Percentiles rank a stretch among this genome's conserved stretches.
Conservation (phyloP, 2,329 filamentous ascomycete genomes). For the Grosmannia serpens region DNA sequence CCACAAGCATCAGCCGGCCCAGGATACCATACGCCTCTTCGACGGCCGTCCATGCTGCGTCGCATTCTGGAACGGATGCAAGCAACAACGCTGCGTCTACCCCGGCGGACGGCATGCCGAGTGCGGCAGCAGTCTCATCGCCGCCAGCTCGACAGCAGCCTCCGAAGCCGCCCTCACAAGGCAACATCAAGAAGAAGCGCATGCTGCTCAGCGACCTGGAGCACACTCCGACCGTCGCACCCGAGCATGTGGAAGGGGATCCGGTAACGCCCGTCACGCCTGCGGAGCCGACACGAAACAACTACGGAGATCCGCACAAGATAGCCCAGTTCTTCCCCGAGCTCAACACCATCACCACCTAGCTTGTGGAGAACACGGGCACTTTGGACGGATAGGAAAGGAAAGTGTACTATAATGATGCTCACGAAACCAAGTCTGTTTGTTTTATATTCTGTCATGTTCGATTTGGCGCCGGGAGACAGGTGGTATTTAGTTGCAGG, state of each 20-base stretch:
- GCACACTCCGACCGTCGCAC: slow-evolving; percentile 1
- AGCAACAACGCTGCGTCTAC: not conserved
- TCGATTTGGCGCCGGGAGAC: not conserved
- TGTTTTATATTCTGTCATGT: not conserved
- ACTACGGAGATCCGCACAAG: slow-evolving; percentile 26
- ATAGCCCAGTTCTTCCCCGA: slow-evolving; percentile 27
- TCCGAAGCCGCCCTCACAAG: slow-evolving; percentile 18
- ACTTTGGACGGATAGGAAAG: not conserved
- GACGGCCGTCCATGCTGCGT: not conserved
- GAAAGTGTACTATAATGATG: not conserved
- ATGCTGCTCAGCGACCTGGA: slow-evolving; percentile 20
- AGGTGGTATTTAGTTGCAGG: not conserved
- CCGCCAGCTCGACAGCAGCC: slow-evolving; percentile 8
- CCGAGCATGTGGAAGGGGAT: slow-evolving; percentile 5
- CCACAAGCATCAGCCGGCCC: slow-evolving; percentile 11
- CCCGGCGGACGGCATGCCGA: not conserved
- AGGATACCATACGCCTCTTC: slow-evolving; percentile 13
- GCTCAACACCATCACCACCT: slow-evolving; percentile 15
- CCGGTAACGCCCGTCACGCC: slow-evolving; percentile 15
- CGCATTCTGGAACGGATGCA: slow-evolving; percentile 13
- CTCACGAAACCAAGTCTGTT: not conserved
- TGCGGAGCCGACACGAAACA: slow-evolving; percentile 19
- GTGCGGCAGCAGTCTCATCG: not conserved
- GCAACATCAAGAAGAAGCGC: slow-evolving; percentile 29
- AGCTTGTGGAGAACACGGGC: not conserved